phyloP scores from a whole-genome alignment of 345 rosid species.

The Psidium guajava region DNA sequence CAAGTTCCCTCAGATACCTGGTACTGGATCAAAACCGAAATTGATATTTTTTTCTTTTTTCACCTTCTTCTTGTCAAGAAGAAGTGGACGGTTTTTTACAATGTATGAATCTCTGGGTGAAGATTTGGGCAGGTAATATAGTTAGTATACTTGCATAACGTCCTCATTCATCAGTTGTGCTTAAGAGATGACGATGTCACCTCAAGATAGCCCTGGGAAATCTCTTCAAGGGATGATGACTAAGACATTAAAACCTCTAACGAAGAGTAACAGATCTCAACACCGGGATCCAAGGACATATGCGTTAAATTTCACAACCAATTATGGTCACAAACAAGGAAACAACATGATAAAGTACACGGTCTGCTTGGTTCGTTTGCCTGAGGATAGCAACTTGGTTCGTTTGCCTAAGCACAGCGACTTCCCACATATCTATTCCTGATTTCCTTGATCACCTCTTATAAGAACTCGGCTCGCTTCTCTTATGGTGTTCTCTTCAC shows the following conservation, averaged over 20 bases:
- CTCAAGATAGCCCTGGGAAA: neutral
- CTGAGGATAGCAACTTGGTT: neutral
- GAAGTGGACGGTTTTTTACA: neutral
- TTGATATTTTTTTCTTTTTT: neutral
- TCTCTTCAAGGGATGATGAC: neutral
- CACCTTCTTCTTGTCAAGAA: neutral
- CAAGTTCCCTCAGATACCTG: constrained; percentile 66
- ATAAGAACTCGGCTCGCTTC: too few relatives aligned
- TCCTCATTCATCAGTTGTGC: neutral
- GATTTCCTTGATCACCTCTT: too few relatives aligned
- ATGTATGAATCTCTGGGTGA: neutral
- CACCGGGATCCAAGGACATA: neutral
- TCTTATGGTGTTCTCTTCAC: too few relatives aligned
- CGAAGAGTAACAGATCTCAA: too few relatives aligned
- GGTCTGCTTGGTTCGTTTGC: neutral
- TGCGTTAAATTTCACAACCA: too few relatives aligned
- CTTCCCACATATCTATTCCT: neutral
- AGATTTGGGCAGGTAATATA: neutral
- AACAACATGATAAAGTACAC: neutral
- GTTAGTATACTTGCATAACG: neutral
- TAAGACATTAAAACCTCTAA: neutral
- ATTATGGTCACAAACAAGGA: neutral
- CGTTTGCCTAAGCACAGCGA: neutral
- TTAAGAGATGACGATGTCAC: neutral
- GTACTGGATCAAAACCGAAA: constrained; percentile 11